Evolutionary conservation across 148 eudicot species (phyloP), one percentile per base, ranked within the genome.

Genomic region (Vaccinium vitisidaea): DNA sequence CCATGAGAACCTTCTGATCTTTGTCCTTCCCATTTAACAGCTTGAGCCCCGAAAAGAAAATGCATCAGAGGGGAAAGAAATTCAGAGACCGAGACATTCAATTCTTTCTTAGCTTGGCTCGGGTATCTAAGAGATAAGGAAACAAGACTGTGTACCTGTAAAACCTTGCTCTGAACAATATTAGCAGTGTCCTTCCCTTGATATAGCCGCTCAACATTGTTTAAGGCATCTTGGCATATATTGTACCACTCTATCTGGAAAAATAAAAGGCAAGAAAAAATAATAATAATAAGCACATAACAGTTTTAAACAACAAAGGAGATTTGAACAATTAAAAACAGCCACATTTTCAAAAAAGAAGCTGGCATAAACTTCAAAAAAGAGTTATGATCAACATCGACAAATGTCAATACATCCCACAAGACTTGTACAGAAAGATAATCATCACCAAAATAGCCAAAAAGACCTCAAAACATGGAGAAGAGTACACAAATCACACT

Each of bases 241-340:
- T 87, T 91, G 82, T 92, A 91, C 97, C 98, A 96, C 84, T 96
- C 99, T 59, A 92, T 88, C 99, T 96, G 93, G 84, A 82, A 82
- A 87, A 80, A 27, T 8, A 80, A 83, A 55, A 78, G 23, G n/a
- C 32, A 67, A 21, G 74, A 75, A 59, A 21, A 32, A 25, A n/a
- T 32, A 13, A 36, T 36, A 36, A 36, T 32, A 83, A 70, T 73
- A 69, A 58, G 23, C 8, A 80, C 13, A 71, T 30, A 52, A 70
- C 49, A 32, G 21, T 59, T 8, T 54, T 8, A 27, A 43, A 76
- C 30, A 25, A 76, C 11, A 56, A 49, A 9, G 36, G 61, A 59
- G 67, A 19, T 79, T 84, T 13, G 18, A 69, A 50, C 43, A 52
- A 65, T 13, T 7, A 53, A 54, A 79, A 9, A 56, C 19, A 7